phyloP scores from a whole-genome alignment of 345 rosid genomes.

The Gossypium mustelinum region DNA sequence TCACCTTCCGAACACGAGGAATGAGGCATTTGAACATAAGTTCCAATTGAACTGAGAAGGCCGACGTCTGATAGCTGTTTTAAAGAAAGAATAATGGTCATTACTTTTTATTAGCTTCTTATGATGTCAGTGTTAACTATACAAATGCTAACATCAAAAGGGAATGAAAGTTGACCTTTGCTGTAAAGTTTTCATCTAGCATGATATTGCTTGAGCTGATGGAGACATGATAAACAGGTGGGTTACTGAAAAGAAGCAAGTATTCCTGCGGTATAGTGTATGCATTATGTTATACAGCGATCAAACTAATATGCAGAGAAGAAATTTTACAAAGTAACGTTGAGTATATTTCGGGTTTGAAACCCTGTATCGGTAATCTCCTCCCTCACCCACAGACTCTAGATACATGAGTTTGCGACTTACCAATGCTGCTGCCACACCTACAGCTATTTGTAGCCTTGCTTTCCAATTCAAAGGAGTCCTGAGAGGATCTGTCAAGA shows the following conservation, averaged over 20 bases:
- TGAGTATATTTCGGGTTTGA: too few relatives aligned
- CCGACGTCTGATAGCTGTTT: constrained; percentile 68
- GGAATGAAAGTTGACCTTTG: constrained; percentile 46
- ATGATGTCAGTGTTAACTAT: neutral
- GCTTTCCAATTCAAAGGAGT: constrained; percentile 91
- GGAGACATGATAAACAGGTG: constrained; percentile 61
- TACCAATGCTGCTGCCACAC: constrained; percentile 96
- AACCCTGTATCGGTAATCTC: too few relatives aligned
- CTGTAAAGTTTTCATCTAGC: constrained; percentile 80
- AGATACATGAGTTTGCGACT: constrained; percentile 20
- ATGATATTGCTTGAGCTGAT: constrained; percentile 76
- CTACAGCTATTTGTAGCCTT: constrained; percentile 69
- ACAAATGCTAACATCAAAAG: neutral
- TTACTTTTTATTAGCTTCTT: neutral
- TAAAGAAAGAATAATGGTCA: neutral
- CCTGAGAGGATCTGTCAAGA: constrained; percentile 76
- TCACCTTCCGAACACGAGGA: constrained; percentile 53
- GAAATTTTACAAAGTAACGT: neutral
- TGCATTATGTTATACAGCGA: neutral
- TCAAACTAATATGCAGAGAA: neutral
- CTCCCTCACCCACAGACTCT: neutral
- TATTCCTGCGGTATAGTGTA: constrained; percentile 57
- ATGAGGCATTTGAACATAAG: constrained; percentile 24
- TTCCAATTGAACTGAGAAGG: constrained; percentile 33
- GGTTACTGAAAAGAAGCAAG: constrained; percentile 68